Percentiles rank a stretch among this genome's conserved stretches.
phyloP scores from a whole-genome alignment of 2,329 filamentous ascomycete species.

The Sphaceloma murrayae region DNA sequence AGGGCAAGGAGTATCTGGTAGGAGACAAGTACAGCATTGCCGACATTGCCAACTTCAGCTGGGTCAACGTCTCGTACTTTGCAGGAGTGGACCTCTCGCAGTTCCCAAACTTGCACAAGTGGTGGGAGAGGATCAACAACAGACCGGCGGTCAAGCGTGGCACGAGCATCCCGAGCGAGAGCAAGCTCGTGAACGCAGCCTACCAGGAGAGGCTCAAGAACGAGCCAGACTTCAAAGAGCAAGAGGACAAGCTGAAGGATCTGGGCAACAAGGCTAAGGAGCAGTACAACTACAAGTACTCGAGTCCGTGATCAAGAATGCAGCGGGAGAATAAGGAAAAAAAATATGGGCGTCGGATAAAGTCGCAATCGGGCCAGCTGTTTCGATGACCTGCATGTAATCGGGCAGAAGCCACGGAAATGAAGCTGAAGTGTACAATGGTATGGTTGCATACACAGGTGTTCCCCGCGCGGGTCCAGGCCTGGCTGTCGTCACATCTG shows the following conservation, averaged over 20 bases:
- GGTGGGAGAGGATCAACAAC: constrained; percentile 35
- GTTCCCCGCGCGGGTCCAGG: constrained; percentile 4
- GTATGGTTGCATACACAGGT: constrained; percentile 11
- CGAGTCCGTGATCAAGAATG: constrained; percentile 26
- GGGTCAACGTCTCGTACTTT: constrained; percentile 36
- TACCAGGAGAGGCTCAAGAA: constrained; percentile 36
- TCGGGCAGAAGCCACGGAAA: constrained; percentile 8
- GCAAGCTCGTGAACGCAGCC: constrained; percentile 34
- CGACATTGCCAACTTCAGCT: constrained; percentile 39
- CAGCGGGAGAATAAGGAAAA: not conserved
- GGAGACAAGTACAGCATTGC: constrained; percentile 40
- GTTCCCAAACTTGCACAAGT: constrained; percentile 37
- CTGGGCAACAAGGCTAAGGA: constrained; percentile 35
- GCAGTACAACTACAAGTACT: constrained; percentile 39
- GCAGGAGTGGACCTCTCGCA: constrained; percentile 34
- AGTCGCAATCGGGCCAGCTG: not conserved
- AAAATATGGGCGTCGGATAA: too few species aligned
- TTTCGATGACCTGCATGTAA: not conserved
- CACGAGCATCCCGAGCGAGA: constrained; percentile 30
- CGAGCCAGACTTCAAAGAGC: constrained; percentile 41
- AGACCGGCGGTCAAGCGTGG: constrained; percentile 37
- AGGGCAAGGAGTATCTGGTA: constrained; percentile 35
- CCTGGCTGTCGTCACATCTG: constrained; percentile 2
- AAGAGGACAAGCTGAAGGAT: constrained; percentile 33
- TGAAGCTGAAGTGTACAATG: constrained; percentile 10